Evolutionary conservation across 2,329 filamentous ascomycete species (phyloP).

Genomic region (Albifimbria verrucaria): DNA sequence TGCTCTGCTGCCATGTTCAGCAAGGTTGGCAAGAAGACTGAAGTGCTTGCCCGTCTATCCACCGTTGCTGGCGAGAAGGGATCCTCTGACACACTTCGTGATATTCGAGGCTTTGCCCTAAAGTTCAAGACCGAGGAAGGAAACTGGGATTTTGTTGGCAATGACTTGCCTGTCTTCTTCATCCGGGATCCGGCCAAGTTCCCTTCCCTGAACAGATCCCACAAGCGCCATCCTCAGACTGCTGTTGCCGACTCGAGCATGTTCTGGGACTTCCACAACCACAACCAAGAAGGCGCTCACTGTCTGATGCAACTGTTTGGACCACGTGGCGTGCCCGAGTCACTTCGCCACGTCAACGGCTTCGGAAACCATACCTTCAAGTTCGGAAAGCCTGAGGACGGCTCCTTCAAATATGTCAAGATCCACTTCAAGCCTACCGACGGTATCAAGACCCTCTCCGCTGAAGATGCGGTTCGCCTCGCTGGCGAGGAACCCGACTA

Average conservation of each 20-base stretch:
- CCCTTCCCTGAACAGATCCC: conserved; percentile 72
- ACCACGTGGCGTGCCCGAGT: background rate
- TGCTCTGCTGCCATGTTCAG: conserved; percentile 53
- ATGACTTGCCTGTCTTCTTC: conserved; percentile 79
- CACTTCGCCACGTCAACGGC: background rate
- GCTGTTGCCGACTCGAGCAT: conserved; percentile 67
- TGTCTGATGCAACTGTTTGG: conserved; percentile 1
- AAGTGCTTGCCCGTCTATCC: conserved; percentile 64
- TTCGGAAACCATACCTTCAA: conserved; percentile 1
- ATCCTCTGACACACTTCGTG: conserved; percentile 64
- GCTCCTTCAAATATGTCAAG: conserved; percentile 1
- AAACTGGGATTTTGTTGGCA: conserved; percentile 70
- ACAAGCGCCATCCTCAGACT: conserved; percentile 72
- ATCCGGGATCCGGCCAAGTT: conserved; percentile 73
- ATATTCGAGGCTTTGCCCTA: conserved; percentile 65
- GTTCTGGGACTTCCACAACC: conserved; percentile 47
- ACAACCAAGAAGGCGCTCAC: conserved; percentile 20
- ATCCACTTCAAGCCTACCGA: conserved; percentile 2
- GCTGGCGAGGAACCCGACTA: conserved; percentile 1
- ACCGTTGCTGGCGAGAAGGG: conserved; percentile 68
- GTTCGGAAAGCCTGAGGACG: conserved; percentile 1
- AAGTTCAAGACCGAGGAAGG: conserved; percentile 65
- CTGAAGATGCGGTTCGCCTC: background rate
- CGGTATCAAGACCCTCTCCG: background rate
- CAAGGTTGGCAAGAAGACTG: conserved; percentile 48